These are phyloP conservation scores for Nannochloropsis gaditana DNA, from an alignment of 108 stramenopile species.

Conservation along the genomic window DNA sequence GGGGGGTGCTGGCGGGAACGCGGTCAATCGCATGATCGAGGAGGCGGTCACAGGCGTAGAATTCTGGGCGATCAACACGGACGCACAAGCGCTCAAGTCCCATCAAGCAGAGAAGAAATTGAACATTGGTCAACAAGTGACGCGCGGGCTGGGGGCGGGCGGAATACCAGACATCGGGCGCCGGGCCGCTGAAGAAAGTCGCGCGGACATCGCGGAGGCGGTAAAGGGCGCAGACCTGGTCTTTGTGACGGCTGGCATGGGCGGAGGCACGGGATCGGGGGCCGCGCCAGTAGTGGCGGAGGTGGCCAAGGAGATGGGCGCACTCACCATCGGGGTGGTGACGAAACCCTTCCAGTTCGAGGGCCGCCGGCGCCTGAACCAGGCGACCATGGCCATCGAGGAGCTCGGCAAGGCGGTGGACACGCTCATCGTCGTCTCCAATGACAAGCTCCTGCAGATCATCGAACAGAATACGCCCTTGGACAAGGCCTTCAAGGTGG, in stretches of 20 bases:
- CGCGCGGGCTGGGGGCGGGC: conserved; percentile 79
- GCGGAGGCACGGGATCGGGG: conserved; percentile 77
- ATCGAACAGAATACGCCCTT: conserved; percentile 82
- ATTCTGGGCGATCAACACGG: conserved; percentile 84
- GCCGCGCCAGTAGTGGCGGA: conserved; percentile 75
- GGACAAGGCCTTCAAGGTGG: conserved; percentile 76
- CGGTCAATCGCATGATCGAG: conserved; percentile 70
- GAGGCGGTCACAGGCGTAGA: conserved; percentile 72
- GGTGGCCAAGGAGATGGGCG: conserved; percentile 67
- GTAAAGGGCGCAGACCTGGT: conserved; percentile 73
- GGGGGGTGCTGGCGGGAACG: conserved; percentile 68
- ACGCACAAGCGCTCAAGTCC: conserved; percentile 70
- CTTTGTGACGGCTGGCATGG: conserved; percentile 79
- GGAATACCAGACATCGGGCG: conserved; percentile 77
- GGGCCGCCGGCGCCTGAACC: conserved; percentile 73
- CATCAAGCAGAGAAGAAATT: conserved; percentile 59
- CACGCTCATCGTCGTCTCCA: conserved; percentile 83
- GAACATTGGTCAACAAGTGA: conserved; percentile 72
- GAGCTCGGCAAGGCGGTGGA: conserved; percentile 68
- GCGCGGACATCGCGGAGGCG: conserved; percentile 64
- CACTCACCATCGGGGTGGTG: conserved; percentile 72
- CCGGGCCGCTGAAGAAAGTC: conserved; percentile 69
- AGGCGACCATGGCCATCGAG: conserved; percentile 67
- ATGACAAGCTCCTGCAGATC: conserved; percentile 83
- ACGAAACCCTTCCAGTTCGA: conserved; percentile 87